Evolutionary conservation across 2,329 filamentous ascomycete species (phyloP).

Genomic region (Macrophomina pseudophaseolina): DNA sequence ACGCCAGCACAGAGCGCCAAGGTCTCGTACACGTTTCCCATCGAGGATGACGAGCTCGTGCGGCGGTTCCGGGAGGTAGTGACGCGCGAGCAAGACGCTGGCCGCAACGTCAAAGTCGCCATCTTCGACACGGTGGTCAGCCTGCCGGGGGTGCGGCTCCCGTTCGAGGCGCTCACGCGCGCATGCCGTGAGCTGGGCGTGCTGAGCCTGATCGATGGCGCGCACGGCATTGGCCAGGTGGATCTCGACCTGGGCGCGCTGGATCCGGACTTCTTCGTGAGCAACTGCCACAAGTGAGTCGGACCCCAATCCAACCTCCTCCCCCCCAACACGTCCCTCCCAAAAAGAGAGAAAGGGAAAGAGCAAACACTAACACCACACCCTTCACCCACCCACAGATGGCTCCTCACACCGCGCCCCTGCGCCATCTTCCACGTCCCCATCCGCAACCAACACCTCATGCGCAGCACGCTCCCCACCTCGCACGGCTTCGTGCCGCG

Average conservation of each 20-base stretch:
- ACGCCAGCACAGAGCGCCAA: constrained; percentile 56
- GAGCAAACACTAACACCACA: constrained; percentile 21
- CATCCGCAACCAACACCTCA: constrained; percentile 72
- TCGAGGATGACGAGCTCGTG: constrained; percentile 71
- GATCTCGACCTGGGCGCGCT: constrained; percentile 68
- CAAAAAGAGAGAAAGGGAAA: too few relatives aligned
- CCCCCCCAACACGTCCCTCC: background rate
- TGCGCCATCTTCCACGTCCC: constrained; percentile 85
- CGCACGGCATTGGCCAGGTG: constrained; percentile 83
- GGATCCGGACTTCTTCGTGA: constrained; percentile 84
- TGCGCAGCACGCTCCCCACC: constrained; percentile 77
- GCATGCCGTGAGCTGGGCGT: constrained; percentile 71
- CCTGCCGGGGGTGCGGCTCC: constrained; percentile 77
- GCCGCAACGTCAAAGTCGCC: constrained; percentile 69
- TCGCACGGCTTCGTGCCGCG: constrained; percentile 74
- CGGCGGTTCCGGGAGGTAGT: constrained; percentile 65
- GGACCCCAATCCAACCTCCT: background rate
- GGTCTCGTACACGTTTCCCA: constrained; percentile 70
- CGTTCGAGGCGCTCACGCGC: constrained; percentile 70
- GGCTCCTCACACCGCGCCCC: constrained; percentile 80
- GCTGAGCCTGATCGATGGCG: constrained; percentile 79
- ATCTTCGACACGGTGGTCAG: constrained; percentile 83
- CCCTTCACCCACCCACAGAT: constrained; percentile 52
- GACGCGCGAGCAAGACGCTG: constrained; percentile 54
- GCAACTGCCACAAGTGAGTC: constrained; percentile 76